Evolutionary conservation across 1,284 basidiomycete species (phyloP), one percentile per base, ranked within the genome.

Genomic region (Xerocomus nothofagi): DNA sequence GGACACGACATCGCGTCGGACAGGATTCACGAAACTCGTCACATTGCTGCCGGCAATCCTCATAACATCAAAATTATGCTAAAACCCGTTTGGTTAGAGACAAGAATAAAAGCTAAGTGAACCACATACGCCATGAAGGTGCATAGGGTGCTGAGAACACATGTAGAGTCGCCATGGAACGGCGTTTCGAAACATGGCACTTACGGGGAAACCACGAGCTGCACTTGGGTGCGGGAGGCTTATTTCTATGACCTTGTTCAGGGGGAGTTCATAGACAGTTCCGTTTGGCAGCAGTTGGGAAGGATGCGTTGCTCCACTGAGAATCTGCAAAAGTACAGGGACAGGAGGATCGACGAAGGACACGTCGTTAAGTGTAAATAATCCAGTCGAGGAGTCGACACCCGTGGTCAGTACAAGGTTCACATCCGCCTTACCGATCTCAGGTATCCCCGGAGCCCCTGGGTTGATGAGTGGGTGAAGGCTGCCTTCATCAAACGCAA

Each of bases 321-420:
- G 64, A 32, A 74, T 73, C 41, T 74, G 71, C 6, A 72, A 56
- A 31, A 71, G 60, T 0, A 72, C 68, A 1, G 71, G 69, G 2
- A 66, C 36, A 10, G 58, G 34, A 0, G 71, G 63, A 18, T 52
- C 43, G 21, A 34, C 9, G 20, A 42, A 71, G 17, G 66, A 42
- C 6, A 36, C 52, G 7, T 57, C 55, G 8, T 54, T 53, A 7
- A 64, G 14, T 1, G 54, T 53, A 20, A 50, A 57, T 1, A 15
- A 41, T 1, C 7, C 26, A 0, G 14, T 3, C 3, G 11, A 0
- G n/a, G 18, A n/a, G n/a, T n/a, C 38, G 37, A 54, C n/a, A 12
- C 60, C 51, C 3, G 58, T 47, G n/a, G 36, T 14, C 10, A 71
- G 44, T 30, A 50, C 38, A 24, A 70, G 7, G 11, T 53, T 60